Conservation (phyloP, 176 grass and related monocot genomes). For the Puya raimondii region DNA sequence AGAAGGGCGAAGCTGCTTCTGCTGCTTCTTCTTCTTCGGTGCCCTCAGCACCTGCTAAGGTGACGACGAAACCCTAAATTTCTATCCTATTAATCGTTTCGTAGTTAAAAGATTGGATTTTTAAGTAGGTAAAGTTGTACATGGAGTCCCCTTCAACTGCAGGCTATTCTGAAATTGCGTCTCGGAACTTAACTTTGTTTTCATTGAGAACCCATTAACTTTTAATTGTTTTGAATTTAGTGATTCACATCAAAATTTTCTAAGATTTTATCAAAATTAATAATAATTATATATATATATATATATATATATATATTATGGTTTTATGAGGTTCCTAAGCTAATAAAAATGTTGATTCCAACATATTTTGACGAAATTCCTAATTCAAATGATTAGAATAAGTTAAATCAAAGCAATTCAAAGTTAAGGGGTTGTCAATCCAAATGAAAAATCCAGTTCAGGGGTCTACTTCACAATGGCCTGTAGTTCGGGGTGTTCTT, state of each 20-base stretch:
- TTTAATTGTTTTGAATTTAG: no score
- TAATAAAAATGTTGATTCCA: no score
- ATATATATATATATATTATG: no score
- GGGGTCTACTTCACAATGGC: no score
- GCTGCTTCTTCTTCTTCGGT: slow-evolving; percentile 19
- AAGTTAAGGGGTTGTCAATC: no score
- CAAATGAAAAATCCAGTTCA: no score
- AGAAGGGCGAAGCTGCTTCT: slow-evolving; percentile 13
- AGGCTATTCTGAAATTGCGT: neutral
- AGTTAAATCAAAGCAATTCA: no score
- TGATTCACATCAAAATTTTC: no score
- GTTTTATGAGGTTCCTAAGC: no score
- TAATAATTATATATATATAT: no score
- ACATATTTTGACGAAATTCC: neutral
- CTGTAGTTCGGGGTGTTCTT: neutral
- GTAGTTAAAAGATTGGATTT: neutral
- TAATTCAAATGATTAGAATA: neutral
- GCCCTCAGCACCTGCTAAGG: slow-evolving; percentile 49
- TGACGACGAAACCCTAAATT: slow-evolving; percentile 4
- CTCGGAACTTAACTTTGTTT: neutral
- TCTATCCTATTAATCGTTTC: neutral
- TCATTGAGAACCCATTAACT: no score
- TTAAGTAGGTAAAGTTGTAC: neutral
- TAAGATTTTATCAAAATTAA: no score
- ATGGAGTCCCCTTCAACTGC: neutral